Evolutionary conservation across 352 stramenopile species (phyloP).

Genomic region (Globisporangium yorkense): DNA sequence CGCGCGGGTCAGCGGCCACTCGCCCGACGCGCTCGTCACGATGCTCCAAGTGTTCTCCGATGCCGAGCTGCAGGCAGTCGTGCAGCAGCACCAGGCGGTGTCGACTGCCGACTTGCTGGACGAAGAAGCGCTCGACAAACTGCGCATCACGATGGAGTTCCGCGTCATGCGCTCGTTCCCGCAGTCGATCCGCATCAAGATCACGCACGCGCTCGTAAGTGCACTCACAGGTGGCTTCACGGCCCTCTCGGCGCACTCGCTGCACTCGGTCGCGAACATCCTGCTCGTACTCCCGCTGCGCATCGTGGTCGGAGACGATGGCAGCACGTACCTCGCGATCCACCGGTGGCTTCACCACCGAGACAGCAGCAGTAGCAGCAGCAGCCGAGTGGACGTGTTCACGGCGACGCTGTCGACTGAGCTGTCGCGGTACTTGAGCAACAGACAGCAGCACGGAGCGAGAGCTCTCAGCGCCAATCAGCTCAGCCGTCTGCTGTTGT

Average conservation of each 20-base stretch:
- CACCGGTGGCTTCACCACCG: constrained; percentile 26
- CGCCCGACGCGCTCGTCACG: constrained; percentile 61
- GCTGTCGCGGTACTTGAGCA: constrained; percentile 16
- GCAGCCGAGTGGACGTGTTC: not conserved
- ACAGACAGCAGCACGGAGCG: not conserved
- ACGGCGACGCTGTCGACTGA: constrained; percentile 8
- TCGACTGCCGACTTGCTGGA: constrained; percentile 19
- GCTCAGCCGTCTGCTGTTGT: constrained; percentile 39
- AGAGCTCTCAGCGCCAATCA: constrained; percentile 20
- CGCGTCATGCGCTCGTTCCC: constrained; percentile 76
- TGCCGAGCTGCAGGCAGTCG: constrained; percentile 14
- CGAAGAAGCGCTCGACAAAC: constrained; percentile 28
- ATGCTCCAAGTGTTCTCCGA: constrained; percentile 59
- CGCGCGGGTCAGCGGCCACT: constrained; percentile 39
- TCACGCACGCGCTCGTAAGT: constrained; percentile 38
- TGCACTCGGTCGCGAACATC: constrained; percentile 37
- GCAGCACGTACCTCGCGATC: constrained; percentile 21
- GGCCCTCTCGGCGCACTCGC: constrained; percentile 17
- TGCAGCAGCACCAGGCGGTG: not conserved
- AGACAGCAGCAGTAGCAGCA: not conserved
- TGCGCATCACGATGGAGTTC: constrained; percentile 69
- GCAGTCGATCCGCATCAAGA: constrained; percentile 47
- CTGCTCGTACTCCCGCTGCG: constrained; percentile 46
- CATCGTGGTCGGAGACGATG: constrained; percentile 23
- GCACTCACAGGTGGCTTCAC: constrained; percentile 60